These are phyloP conservation scores for Malassezia equina DNA, from an alignment of 1,284 basidiomycete genomes.

Conservation along the genomic window DNA sequence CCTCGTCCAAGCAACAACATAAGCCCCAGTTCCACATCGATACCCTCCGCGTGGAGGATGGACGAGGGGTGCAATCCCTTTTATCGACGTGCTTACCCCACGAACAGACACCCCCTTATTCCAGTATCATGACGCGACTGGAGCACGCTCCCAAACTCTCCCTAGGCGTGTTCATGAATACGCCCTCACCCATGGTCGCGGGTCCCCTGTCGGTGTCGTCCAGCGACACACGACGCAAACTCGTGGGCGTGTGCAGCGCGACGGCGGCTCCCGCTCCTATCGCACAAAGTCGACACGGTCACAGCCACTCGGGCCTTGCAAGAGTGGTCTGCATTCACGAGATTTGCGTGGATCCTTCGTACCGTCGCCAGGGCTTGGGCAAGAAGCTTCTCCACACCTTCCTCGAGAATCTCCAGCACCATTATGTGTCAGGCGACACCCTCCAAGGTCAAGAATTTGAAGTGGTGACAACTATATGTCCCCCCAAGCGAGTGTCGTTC, in stretches of 20 bases:
- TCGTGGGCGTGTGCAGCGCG: constrained; percentile 34
- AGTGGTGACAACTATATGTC: constrained; percentile 33
- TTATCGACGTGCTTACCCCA: constrained; percentile 25
- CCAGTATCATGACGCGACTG: constrained; percentile 31
- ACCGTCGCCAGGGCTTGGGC: constrained; percentile 31
- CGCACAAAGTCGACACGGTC: constrained; percentile 30
- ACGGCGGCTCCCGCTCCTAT: constrained; percentile 40
- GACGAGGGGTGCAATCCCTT: constrained; percentile 28
- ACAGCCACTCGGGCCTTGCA: constrained; percentile 30
- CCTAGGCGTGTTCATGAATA: constrained; percentile 33
- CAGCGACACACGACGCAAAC: constrained; percentile 22
- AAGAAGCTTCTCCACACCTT: constrained; percentile 30
- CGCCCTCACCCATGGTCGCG: constrained; percentile 35
- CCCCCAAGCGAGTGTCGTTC: constrained; percentile 32
- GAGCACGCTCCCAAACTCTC: constrained; percentile 39
- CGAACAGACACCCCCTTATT: constrained; percentile 34
- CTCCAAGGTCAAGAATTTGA: constrained; percentile 26
- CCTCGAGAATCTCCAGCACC: constrained; percentile 24
- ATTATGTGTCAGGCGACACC: constrained; percentile 18
- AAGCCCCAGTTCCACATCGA: constrained; percentile 24
- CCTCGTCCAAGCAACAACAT: background rate
- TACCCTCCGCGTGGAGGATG: constrained; percentile 29
- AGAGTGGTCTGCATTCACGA: constrained; percentile 42
- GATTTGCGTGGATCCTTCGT: constrained; percentile 31
- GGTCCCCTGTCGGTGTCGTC: constrained; percentile 30